phyloP scores from a whole-genome alignment of 129 eudicot genomes.

The Lactuca sativa region DNA sequence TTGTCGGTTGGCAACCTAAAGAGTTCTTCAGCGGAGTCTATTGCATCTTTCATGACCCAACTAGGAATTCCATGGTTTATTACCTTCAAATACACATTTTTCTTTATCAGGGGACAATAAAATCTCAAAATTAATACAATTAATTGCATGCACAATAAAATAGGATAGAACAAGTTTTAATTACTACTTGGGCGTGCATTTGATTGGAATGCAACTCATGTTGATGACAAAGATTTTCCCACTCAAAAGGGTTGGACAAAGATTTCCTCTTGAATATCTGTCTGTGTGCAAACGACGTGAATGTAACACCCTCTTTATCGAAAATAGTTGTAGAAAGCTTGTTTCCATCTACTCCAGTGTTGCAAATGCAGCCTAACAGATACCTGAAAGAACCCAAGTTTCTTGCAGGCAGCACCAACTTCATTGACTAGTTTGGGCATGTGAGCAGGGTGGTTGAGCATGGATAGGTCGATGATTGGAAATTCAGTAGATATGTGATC shows the following conservation, averaged over 20 bases:
- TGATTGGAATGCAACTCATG: too few species aligned
- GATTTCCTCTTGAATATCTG: background rate
- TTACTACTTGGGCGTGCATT: too few species aligned
- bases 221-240: background rate
- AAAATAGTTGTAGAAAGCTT: too few species aligned
- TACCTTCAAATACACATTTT: conserved; percentile 40
- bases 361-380: background rate
- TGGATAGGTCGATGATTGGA: conserved; percentile 58
- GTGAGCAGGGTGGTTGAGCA: conserved; percentile 36
- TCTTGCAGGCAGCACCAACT: conserved; percentile 53
- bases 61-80: conserved; percentile 66
- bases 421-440: conserved; percentile 37
- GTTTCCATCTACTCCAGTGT: too few species aligned
- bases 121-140: background rate
- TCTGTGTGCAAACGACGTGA: too few species aligned
- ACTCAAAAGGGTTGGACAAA: background rate
- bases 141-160: conserved; percentile 39
- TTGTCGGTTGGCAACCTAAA: conserved; percentile 50
- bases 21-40: conserved; percentile 56
- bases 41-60: conserved; percentile 42
- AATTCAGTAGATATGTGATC: conserved; percentile 21
- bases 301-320: too few species aligned
- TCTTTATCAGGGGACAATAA: conserved; percentile 11
- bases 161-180: too few species aligned
- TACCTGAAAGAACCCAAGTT: conserved; percentile 73